These are phyloP conservation scores for Kluyveromyces nonfermentans DNA, from an alignment of 805 yeast species.

Conservation along the genomic window DNA sequence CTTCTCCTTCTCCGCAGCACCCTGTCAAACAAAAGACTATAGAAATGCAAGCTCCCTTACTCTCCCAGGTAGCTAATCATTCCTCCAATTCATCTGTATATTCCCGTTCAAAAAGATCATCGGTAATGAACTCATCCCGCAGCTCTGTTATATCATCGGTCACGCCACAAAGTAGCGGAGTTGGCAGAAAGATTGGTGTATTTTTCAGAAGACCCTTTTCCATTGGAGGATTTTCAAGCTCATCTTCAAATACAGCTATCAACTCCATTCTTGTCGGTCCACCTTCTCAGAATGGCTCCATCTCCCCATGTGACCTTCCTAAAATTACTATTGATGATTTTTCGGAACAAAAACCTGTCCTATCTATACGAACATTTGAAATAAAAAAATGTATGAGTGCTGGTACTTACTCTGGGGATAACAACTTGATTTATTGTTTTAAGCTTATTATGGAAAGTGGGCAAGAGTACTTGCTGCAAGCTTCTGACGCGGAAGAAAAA, in stretches of 20 bases:
- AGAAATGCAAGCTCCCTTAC: constrained; percentile 1
- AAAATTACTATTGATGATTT: constrained; percentile 35
- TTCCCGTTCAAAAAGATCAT: constrained; percentile 15
- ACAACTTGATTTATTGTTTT: constrained; percentile 24
- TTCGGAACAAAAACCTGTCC: constrained; percentile 40
- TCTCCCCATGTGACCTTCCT: constrained; percentile 50
- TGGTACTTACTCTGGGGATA: constrained; percentile 27
- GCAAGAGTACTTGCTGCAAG: constrained; percentile 59
- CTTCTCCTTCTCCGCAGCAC: constrained; percentile 22
- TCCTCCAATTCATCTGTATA: not conserved
- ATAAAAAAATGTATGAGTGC: constrained; percentile 29
- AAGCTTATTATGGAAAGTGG: constrained; percentile 37
- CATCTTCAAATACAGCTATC: constrained; percentile 21
- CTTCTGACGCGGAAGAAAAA: constrained; percentile 49
- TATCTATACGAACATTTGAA: constrained; percentile 37
- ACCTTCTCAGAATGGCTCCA: constrained; percentile 32
- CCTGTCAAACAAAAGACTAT: constrained; percentile 12
- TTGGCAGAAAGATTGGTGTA: constrained; percentile 45
- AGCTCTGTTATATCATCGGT: constrained; percentile 14
- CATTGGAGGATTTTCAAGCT: constrained; percentile 33
- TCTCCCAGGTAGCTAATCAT: not conserved
- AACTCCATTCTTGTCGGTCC: constrained; percentile 26
- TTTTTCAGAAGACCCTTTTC: constrained; percentile 58
- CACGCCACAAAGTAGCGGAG: constrained; percentile 13
- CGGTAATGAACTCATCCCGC: constrained; percentile 14